Percentiles rank a stretch among this genome's conserved stretches.
Conservation (phyloP, 1,284 basidiomycete species). For the Golubevia sp. region DNA sequence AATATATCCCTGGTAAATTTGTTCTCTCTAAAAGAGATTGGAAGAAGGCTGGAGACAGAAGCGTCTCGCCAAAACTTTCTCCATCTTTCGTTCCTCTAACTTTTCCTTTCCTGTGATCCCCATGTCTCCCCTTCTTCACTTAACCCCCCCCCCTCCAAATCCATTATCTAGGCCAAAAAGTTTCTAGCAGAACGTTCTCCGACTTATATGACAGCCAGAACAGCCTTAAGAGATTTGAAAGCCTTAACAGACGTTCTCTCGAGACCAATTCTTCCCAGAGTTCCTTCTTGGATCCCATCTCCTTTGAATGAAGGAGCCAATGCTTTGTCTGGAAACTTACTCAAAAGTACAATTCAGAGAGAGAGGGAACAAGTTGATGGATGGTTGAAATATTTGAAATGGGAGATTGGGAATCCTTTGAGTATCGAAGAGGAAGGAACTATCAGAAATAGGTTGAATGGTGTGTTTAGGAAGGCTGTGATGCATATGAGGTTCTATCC, state of each 20-base stretch:
- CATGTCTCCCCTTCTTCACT: too few relatives aligned
- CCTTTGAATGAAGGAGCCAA: slow-evolving; percentile 13
- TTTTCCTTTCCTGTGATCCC: too few relatives aligned
- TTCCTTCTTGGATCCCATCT: slow-evolving; percentile 30
- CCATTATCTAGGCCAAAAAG: slow-evolving; percentile 59
- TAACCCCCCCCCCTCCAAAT: too few relatives aligned
- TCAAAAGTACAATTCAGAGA: slow-evolving; percentile 17
- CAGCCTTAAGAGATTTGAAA: slow-evolving; percentile 45
- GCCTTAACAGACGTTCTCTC: slow-evolving; percentile 34
- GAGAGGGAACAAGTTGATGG: slow-evolving; percentile 37
- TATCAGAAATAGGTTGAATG: slow-evolving; percentile 31
- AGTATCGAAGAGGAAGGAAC: slow-evolving; percentile 31
- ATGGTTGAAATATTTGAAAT: slow-evolving; percentile 51
- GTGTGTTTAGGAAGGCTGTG: slow-evolving; percentile 45
- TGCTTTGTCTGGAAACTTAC: neutral
- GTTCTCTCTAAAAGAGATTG: too few relatives aligned
- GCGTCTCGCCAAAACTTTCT: too few relatives aligned
- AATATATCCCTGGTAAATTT: too few relatives aligned
- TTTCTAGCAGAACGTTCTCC: slow-evolving; percentile 57
- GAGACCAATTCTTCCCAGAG: slow-evolving; percentile 39
- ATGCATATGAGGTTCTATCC: slow-evolving; percentile 58
- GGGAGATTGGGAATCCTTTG: slow-evolving; percentile 55
- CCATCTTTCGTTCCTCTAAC: too few relatives aligned
- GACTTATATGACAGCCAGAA: slow-evolving; percentile 59
- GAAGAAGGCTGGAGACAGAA: too few relatives aligned